Evolutionary conservation across 768 basidiomycete genomes (phyloP), one percentile per base, ranked within the genome.

Genomic region (Agaricus subrufescens): DNA sequence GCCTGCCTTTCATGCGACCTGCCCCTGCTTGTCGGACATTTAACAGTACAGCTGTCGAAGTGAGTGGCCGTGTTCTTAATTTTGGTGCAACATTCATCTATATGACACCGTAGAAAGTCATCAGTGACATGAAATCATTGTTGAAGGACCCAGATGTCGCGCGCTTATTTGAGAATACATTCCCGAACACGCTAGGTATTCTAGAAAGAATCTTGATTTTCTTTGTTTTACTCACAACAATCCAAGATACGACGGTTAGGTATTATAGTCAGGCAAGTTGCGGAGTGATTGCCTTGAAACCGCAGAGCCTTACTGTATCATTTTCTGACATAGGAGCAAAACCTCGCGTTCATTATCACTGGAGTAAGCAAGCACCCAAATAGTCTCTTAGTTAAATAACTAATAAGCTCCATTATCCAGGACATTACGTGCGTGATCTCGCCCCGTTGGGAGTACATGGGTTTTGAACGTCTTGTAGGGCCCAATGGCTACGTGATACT

Each of bases 401-500:
- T 50, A n/a, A 52, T 31, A 27, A 8, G 11, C 39, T 11, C 39
- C 45, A 6, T 31, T 45, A 19, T 46, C 11, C 48, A 87, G 86
- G 87, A 90, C 65, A 88, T 91, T 62, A 85, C 84, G 88, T 89
- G 66, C 47, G 84, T 74, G 10, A 38, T 52, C 49, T 26, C 26
- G 19, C 56, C 44, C 38, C 25, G 26, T 23, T 9, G 14, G 4
- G 25, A 44, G 23, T 19, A 14, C 19, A 34, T 10, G 38, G 5
- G 8, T 8, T 30, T 39, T 37, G 50, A 64, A 34, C 66, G 37
- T 38, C 55, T 40, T 47, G 34, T 57, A 91, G 88, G 31, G 89
- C 89, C 2, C 89, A 91, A 64, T 91, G 89, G 89, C 75, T 91
- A 38, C 85, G 89, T 49, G 89, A 91, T 65, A 88, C 89, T 23